Base-by-base conservation (phyloP, 2,329 filamentous ascomycete species). In the Aspergillus versicolor region DNA sequence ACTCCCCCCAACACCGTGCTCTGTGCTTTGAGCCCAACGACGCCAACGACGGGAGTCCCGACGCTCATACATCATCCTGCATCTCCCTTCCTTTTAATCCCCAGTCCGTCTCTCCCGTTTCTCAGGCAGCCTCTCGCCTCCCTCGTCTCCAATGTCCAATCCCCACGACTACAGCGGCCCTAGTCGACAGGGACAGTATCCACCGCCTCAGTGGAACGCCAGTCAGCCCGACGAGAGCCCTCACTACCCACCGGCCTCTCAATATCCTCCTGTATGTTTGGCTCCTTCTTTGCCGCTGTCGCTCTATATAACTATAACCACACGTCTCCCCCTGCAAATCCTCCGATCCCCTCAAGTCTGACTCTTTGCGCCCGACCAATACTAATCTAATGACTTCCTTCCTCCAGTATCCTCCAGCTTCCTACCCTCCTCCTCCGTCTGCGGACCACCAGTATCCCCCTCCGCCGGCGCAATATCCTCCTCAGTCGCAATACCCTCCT, bases 171-270 rank as follows among this genome's bases (percentile, higher is more conserved):
- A 59, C 60, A 61, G 65, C 68, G 77, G 79, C 67, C 72, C 75
- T 58, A 72, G 71, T 68, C 75, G 75, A 59, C 75, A 72, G 69
- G 75, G 74, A 67, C 77, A 77, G 67, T 77, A 78, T 73, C 74
- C 75, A 67, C 72, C 73, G 57, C 72, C 71, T 55, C 73, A 73
- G 61, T 76, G 75, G 75, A 71, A 69, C 68, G 62, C 67, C 63
- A 67, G 66, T 65, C 73, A 73, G 65, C 65, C 70, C 60, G 72
- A 73, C 61, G 73, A 73, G 54, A 70, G 75, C 61, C 62, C 72
- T 49, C 68, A 71, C 53, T 74, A 73, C 63, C 67, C 70, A 41
- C 65, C 70, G 41, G 61, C 62, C 32, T 66, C 67, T 49, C 70
- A 73, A 43, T 76, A 76, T 64, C 67, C 71, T 64, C 67, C 71